Evolutionary conservation across 352 stramenopile species (phyloP).

Genomic region (Globisporangium mamillatum): DNA sequence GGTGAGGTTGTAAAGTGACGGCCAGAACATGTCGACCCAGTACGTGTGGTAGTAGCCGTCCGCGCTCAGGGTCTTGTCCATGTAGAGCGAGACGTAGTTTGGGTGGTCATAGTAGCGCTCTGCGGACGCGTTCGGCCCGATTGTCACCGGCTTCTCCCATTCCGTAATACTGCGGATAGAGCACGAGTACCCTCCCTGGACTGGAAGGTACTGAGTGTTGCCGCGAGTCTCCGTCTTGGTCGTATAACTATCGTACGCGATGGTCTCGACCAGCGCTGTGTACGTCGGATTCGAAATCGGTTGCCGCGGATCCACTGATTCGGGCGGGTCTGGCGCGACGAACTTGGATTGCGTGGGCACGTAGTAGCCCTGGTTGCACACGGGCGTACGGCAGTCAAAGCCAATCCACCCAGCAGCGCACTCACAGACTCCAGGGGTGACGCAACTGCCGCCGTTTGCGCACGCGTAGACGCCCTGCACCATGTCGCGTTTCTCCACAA

Average conservation of each 20-base stretch:
- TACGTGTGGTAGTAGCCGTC: conserved; percentile 86
- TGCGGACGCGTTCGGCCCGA: conserved; percentile 44
- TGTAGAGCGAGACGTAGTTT: conserved; percentile 97
- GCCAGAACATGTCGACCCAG: conserved; percentile 91
- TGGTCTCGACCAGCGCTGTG: conserved; percentile 43
- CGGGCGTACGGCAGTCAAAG: conserved; percentile 95
- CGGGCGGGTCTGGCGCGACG: conserved; percentile 63
- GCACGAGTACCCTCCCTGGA: conserved; percentile 94
- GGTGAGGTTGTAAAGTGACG: conserved; percentile 88
- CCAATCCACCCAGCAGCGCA: conserved; percentile 92
- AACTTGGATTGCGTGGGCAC: conserved; percentile 72
- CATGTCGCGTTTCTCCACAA: conserved; percentile 81
- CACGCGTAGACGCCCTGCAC: conserved; percentile 94
- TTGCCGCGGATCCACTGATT: conserved; percentile 42
- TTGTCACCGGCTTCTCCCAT: conserved; percentile 89
- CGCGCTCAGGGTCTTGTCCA: conserved; percentile 82
- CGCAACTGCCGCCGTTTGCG: conserved; percentile 92
- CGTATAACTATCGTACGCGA: conserved; percentile 49
- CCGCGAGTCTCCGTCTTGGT: conserved; percentile 33
- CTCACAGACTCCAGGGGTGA: conserved; percentile 88
- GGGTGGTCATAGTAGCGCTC: conserved; percentile 90
- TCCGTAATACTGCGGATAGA: conserved; percentile 92
- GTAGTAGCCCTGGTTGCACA: conserved; percentile 94
- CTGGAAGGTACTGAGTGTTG: conserved; percentile 53
- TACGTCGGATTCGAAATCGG: conserved; percentile 69